Evolutionary conservation across 192 early-diverging fungal species (phyloP).

Genomic region (Linnemannia exigua): DNA sequence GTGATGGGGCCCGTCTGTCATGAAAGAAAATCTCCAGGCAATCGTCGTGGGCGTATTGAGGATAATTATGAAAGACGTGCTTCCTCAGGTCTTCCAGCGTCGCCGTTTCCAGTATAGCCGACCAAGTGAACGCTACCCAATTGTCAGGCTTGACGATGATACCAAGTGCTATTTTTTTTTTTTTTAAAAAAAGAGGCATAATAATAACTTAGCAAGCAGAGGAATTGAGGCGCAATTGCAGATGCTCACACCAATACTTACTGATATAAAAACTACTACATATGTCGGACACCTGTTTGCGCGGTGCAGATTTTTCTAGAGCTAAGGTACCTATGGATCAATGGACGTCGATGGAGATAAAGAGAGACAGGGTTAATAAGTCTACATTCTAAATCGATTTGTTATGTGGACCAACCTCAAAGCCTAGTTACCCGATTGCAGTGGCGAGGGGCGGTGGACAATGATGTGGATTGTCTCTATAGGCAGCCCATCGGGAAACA

Average conservation of each 20-base stretch:
- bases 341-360: too few relatives aligned
- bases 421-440: too few relatives aligned
- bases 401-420: too few relatives aligned
- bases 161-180: not conserved
- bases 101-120: not conserved
- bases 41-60: slow-evolving; percentile 9
- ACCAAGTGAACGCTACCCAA: slow-evolving; percentile 20
- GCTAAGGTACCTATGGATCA: too few relatives aligned
- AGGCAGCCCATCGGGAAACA: too few relatives aligned
- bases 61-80: not conserved
- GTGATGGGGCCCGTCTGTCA: not conserved
- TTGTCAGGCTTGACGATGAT: slow-evolving; percentile 24
- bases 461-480: too few relatives aligned
- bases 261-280: too few relatives aligned
- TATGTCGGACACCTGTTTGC: slow-evolving; percentile 22
- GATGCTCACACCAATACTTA: too few relatives aligned
- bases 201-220: slow-evolving; percentile 4
- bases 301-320: slow-evolving; percentile 1
- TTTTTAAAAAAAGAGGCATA: not conserved
- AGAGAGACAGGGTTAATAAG: too few relatives aligned
- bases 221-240: not conserved
- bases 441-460: too few relatives aligned
- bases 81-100: not conserved
- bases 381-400: too few relatives aligned
- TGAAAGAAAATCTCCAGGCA: not conserved